Conservation (phyloP, 2,329 filamentous ascomycete species). For the Beauveria rudraprayagi region DNA sequence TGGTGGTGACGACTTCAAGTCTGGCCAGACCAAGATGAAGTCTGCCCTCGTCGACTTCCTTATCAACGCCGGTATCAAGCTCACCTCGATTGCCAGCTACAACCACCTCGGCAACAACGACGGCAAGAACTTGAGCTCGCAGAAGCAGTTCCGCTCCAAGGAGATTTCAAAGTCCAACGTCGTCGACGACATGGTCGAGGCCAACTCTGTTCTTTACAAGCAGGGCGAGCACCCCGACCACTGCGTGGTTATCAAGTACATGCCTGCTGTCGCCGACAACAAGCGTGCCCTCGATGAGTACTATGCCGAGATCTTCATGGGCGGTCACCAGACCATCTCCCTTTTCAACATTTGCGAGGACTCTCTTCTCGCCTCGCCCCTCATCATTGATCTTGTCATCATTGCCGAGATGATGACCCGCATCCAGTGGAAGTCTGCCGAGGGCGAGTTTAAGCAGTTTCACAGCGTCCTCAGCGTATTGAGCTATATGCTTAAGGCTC, state of each 20-base stretch:
- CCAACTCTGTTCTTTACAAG: slow-evolving; percentile 85
- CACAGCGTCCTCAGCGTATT: slow-evolving; percentile 94
- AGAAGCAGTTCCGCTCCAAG: slow-evolving; percentile 98
- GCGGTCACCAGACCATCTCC: slow-evolving; percentile 94
- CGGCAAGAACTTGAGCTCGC: slow-evolving; percentile 95
- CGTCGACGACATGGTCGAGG: slow-evolving; percentile 98
- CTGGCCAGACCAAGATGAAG: slow-evolving; percentile 99
- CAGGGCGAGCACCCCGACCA: slow-evolving; percentile 93
- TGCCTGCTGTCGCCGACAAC: slow-evolving; percentile 97
- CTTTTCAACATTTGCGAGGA: slow-evolving; percentile 99
- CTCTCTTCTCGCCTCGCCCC: slow-evolving; percentile 85
- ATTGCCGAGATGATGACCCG: slow-evolving; percentile 98
- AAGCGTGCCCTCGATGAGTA: slow-evolving; percentile 99
- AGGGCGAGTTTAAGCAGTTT: slow-evolving; percentile 78
- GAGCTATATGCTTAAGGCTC: slow-evolving; percentile 98
- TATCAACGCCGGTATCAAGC: slow-evolving; percentile 97
- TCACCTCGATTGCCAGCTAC: slow-evolving; percentile 97
- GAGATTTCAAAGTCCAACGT: slow-evolving; percentile 99
- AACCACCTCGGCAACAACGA: slow-evolving; percentile 99
- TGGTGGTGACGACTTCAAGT: slow-evolving; percentile 99
- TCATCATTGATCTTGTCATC: slow-evolving; percentile 94
- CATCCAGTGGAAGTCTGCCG: slow-evolving; percentile 75
- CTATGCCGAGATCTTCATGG: slow-evolving; percentile 98
- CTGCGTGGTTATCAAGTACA: slow-evolving; percentile 99
- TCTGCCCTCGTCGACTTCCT: slow-evolving; percentile 96